Percentiles rank a stretch among this genome's conserved stretches.
Evolutionary conservation across 78 protist genomes (phyloP).

Genomic region (Anaeramoeba ignava): DNA sequence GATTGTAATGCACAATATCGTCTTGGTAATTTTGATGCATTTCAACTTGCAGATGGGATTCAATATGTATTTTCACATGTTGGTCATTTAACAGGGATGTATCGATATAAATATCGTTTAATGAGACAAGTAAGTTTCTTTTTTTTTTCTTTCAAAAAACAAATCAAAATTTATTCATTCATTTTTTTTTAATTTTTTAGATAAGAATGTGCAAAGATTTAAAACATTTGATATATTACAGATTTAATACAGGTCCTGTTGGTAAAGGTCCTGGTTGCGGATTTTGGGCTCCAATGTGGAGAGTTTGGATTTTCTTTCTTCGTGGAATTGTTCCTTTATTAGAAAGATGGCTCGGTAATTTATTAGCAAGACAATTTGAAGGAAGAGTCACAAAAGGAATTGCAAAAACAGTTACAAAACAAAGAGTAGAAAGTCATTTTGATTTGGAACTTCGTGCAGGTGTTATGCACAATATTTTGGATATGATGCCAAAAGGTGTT

Average conservation of each 20-base stretch:
- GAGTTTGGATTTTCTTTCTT: conserved; percentile 99
- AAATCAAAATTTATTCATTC: too few species aligned
- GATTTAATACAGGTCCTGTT: conserved; percentile 92
- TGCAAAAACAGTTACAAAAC: conserved; percentile 95
- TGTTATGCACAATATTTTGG: conserved; percentile 94
- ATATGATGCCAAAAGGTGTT: conserved; percentile 97
- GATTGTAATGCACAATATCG: conserved; percentile 98
- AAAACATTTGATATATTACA: conserved; percentile 94
- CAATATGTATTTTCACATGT: conserved; percentile 94
- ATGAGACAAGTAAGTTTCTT: conserved; percentile 98
- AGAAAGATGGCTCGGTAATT: conserved; percentile 98
- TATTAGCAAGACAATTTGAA: conserved; percentile 97
- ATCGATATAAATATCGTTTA: conserved; percentile 96
- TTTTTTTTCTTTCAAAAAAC: too few species aligned
- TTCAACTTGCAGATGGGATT: conserved; percentile 91
- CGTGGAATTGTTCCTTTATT: conserved; percentile 98
- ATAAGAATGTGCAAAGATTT: conserved; percentile 74
- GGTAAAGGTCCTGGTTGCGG: conserved; percentile 99
- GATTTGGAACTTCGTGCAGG: conserved; percentile 95
- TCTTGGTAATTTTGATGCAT: conserved; percentile 81
- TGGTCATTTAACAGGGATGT: conserved; percentile 99
- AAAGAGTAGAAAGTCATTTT: conserved; percentile 94
- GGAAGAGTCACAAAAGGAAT: conserved; percentile 84
- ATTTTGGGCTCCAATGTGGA: conserved; percentile 99
- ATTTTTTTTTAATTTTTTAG: too few species aligned